Base-by-base conservation (phyloP, 331 rosid genomes). In the Malus hybrid region DNA sequence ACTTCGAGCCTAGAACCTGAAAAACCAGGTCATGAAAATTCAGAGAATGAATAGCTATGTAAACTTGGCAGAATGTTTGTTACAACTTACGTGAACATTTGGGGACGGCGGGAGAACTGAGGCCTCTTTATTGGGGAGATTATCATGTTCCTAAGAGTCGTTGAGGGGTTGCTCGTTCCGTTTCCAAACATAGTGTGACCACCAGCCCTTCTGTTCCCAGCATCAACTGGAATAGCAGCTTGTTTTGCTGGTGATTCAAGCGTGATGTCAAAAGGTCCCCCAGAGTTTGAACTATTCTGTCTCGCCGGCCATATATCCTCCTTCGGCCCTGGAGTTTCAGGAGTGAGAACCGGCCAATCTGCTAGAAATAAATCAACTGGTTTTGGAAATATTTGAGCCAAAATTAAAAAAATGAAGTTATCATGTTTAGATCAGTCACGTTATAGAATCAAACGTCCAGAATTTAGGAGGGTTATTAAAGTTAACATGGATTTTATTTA, bases 261-360 rank as follows among this genome's bases (percentile, higher is more conserved):
- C 6, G 99, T 90, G 68, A 94, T 75, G 80, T 92, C 97, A 32
- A 92, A 94, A 66, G 82, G 90, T 15, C 91, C 92, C 7, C 93
- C 91, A 0, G 97, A 92, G 85, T 90, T 92, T 44, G 92, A 85
- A 84, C 99, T 90, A 69, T 78, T 92, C 88, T 95, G 99, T 78
- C 93, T 85, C 65, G 93, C 87, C 29, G 97, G 90, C 99, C 99
- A 95, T 71, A 92, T 76, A 64, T 88, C 93, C 79, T 95, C 99
- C 86, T 95, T 90, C 36, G 99, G 96, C 71, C 99, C 99, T 95
- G 98, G 98, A 82, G 99, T 95, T 69, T 84, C 88, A 78, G 99
- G 99, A 87, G 91, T 87, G 86, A 80, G 79, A 66, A 85, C 82
- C 84, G 81, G 80, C 83, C 89, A 82, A 86, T 86, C 99, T 95